Base-by-base conservation (phyloP, 495 filamentous ascomycete genomes). In the Tetracladium marchalianum region DNA sequence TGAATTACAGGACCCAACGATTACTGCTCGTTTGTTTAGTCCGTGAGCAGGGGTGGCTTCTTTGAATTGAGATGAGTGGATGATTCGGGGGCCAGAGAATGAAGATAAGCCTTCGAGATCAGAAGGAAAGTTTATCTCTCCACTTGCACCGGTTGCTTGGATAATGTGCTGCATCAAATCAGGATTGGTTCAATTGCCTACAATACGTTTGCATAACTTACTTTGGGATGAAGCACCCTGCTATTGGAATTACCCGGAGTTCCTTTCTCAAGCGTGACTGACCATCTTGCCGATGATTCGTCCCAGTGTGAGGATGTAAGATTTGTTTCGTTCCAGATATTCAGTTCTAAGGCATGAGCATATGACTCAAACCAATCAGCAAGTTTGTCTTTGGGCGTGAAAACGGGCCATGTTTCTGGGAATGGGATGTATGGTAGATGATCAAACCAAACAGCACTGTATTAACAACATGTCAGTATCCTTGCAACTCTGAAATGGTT, bases 1-100 rank as follows among this genome's bases (percentile, higher is more conserved):
- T 1, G 84, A 89, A 58, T 90, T 92, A 62, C 87, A 87, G 24
- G 78, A 81, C 4, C 87, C 87, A 6, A 94, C 72, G 0, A 94
- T 76, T 15, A 92, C 63, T 1, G 77, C 87, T 51, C 80, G 84
- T 56, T 81, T 85, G 3, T 71, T 72, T 24, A 58, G 51, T 0
- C 62, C 60, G n/a, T 54, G 17, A 9, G 64, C 49, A 5, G 60
- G 24, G 4, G 62, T 58, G 6, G 75, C 72, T 11, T 73, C 72
- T 0, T 59, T 43, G 57, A 84, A 85, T 27, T 85, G 72, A 11
- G 80, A 80, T 24, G 80, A 86, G 55, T 92, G 87, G 61, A 77
- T 82, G 43, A 87, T 51, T 1, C 69, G 52, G 34, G 67, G 62
- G 11, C 82, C 79, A 33, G 69, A 54, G 68, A 90, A 89, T 5